Conservation (phyloP, 73 alveolate genomes). For the Diophrys sp. region DNA sequence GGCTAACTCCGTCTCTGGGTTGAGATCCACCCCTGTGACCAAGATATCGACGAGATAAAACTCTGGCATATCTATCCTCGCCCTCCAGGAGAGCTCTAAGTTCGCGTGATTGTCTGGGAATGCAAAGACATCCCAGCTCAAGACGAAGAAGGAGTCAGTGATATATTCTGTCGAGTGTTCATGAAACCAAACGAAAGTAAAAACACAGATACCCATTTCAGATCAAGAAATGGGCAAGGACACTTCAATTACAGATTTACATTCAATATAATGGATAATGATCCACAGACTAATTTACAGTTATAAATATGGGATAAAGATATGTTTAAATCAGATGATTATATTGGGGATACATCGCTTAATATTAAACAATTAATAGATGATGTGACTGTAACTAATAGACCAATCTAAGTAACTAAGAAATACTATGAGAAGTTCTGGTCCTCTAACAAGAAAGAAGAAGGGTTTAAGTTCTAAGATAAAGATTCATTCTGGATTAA, state of each 20-base stretch:
- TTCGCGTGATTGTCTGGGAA: conserved; percentile 93
- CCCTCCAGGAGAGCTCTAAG: conserved; percentile 79
- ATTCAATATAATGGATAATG: too few relatives aligned
- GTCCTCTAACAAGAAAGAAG: conserved; percentile 32
- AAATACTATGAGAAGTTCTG: conserved; percentile 26
- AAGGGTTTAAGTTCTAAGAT: conserved; percentile 50
- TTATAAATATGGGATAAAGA: conserved; percentile 91
- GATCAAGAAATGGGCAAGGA: too few relatives aligned
- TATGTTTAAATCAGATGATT: conserved; percentile 89
- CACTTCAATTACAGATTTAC: too few relatives aligned
- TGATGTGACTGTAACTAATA: conserved; percentile 29
- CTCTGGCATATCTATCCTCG: conserved; percentile 85
- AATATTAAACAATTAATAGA: conserved; percentile 30
- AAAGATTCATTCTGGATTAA: conserved; percentile 59
- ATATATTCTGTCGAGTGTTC: conserved; percentile 81
- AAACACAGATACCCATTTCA: conserved; percentile 94
- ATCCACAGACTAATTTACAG: too few relatives aligned
- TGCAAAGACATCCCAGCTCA: conserved; percentile 80
- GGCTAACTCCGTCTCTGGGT: conserved; percentile 55
- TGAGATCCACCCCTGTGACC: conserved; percentile 57
- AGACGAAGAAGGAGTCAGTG: conserved; percentile 92
- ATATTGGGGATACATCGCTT: conserved; percentile 71
- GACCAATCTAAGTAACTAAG: conserved; percentile 44
- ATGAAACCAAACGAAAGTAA: conserved; percentile 71
- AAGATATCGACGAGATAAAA: conserved; percentile 55